These are phyloP conservation scores for Starmerella vaccinii DNA, from an alignment of 805 yeast genomes.

Conservation along the genomic window DNA sequence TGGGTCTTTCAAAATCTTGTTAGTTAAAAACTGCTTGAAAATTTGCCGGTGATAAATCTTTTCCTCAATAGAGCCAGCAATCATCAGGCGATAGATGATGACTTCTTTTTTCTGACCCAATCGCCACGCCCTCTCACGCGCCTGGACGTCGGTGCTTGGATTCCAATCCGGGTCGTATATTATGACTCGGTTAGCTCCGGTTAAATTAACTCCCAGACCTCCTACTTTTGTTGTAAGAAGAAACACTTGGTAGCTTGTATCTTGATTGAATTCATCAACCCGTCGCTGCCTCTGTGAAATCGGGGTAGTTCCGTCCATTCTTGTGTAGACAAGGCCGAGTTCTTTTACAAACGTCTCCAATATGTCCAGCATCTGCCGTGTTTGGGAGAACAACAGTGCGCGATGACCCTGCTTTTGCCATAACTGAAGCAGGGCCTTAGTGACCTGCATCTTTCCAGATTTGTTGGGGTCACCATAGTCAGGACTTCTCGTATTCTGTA, in stretches of 20 bases:
- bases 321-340: constrained; percentile 42
- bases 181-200: constrained; percentile 91
- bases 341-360: constrained; percentile 53
- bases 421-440: constrained; percentile 56
- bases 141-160: constrained; percentile 95
- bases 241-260: constrained; percentile 51
- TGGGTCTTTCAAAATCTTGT: constrained; percentile 89
- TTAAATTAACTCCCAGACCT: constrained; percentile 84
- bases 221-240: constrained; percentile 90
- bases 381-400: constrained; percentile 79
- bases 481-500: constrained; percentile 34
- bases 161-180: constrained; percentile 98
- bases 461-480: constrained; percentile 38
- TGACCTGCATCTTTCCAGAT: constrained; percentile 88
- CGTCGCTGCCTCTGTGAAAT: constrained; percentile 64
- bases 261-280: constrained; percentile 70
- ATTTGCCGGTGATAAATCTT: constrained; percentile 95
- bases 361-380: constrained; percentile 87
- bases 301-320: constrained; percentile 94
- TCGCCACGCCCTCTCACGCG: constrained; percentile 95
- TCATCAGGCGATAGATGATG: constrained; percentile 79
- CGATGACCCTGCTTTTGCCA: constrained; percentile 76
- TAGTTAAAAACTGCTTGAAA: constrained; percentile 86
- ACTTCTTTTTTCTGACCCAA: constrained; percentile 91
- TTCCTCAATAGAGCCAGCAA: constrained; percentile 92